These are phyloP conservation scores for Emergomyces orientalis DNA, from an alignment of 2,329 filamentous ascomycete genomes.

Conservation along the genomic window DNA sequence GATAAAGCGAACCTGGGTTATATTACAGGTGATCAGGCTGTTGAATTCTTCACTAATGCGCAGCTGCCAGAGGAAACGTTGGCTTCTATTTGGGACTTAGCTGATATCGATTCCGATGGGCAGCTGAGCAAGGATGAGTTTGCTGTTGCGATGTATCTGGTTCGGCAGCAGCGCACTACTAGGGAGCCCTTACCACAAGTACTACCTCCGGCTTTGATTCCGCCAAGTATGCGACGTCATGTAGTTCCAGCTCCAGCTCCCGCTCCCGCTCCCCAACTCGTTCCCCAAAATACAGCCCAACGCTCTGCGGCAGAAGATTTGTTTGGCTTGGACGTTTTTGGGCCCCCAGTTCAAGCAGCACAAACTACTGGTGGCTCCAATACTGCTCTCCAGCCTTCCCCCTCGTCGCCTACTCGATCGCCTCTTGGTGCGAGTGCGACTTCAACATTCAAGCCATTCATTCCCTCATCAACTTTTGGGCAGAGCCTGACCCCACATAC, in stretches of 20 bases:
- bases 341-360: conserved; percentile 45
- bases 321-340: conserved; percentile 76
- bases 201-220: conserved; percentile 73
- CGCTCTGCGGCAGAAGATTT: conserved; percentile 88
- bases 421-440: conserved; percentile 26
- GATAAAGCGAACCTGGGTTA: conserved; percentile 72
- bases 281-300: conserved; percentile 36
- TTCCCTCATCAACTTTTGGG: conserved; percentile 87
- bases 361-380: conserved; percentile 66
- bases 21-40: conserved; percentile 89
- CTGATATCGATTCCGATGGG: conserved; percentile 86
- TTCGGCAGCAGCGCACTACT: conserved; percentile 75
- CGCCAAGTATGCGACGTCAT: conserved; percentile 67
- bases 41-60: conserved; percentile 87
- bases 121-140: conserved; percentile 83
- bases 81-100: conserved; percentile 93
- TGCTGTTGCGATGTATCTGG: conserved; percentile 94
- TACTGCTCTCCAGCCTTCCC: conserved; percentile 47
- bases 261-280: conserved; percentile 25
- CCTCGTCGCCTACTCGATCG: conserved; percentile 38
- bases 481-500: conserved; percentile 67
- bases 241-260: conserved; percentile 20
- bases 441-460: conserved; percentile 73
- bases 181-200: conserved; percentile 62
- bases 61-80: conserved; percentile 78